A percentile compares a stretch with the other conserved stretches of the same genome.
Conservation (phyloP, 371 early-diverging fungal genomes). For the Apophysomyces ossiformis region DNA sequence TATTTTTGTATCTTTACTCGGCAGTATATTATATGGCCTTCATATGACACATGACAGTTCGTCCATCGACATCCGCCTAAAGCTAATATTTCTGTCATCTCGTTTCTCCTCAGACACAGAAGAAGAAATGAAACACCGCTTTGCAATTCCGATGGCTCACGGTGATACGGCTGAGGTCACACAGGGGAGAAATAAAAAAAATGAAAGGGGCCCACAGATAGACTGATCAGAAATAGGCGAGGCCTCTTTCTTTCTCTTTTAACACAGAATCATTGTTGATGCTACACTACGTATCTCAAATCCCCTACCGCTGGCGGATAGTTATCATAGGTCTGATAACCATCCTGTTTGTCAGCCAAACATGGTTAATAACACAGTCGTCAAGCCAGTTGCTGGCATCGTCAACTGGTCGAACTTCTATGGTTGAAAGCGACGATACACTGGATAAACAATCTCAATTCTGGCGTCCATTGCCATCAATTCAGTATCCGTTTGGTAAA, state of each 20-base stretch:
- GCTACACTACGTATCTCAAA: conserved; percentile 6
- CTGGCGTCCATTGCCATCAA: conserved; percentile 15
- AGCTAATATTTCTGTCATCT: not conserved
- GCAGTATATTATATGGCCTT: not conserved
- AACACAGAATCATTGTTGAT: not conserved
- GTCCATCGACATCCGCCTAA: no score
- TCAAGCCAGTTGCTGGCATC: conserved; percentile 20
- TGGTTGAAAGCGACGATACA: conserved; percentile 12
- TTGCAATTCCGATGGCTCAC: conserved; percentile 3
- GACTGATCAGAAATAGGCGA: not conserved
- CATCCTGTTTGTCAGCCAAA: conserved; percentile 2
- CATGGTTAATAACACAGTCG: conserved; percentile 20
- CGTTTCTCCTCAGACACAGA: not conserved
- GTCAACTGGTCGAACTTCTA: conserved; percentile 20
- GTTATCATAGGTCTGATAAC: conserved; percentile 1
- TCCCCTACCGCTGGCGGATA: conserved; percentile 20
- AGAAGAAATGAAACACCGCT: conserved; percentile 1
- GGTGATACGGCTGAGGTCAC: not conserved
- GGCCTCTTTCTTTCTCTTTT: not conserved
- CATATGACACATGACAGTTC: no score
- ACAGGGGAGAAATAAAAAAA: conserved; percentile 10
- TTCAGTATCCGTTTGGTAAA: conserved; percentile 17
- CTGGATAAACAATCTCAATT: conserved; percentile 1
- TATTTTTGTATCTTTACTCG: not conserved
- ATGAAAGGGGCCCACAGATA: not conserved